Evolutionary conservation across 306 rosid species (phyloP), one percentile per base, ranked within the genome.

Genomic region (Acacia crassicarpa): DNA sequence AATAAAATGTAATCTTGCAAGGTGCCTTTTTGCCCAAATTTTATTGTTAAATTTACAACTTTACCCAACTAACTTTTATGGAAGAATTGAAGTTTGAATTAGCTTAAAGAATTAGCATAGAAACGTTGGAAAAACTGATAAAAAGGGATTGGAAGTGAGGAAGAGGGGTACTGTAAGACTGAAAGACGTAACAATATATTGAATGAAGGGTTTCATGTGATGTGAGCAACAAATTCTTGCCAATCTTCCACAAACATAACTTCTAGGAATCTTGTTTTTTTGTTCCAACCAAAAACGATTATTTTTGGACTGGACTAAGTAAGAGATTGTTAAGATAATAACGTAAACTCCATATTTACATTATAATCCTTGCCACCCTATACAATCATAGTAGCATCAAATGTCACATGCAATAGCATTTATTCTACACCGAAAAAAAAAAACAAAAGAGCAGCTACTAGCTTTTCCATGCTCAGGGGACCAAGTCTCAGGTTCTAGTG

Each of bases 401-500:
- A 59, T 4, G 78, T 83, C 68, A 49, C 65, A 6, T 63, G 49
- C 19, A 74, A 73, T 2, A 13, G 25, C 25, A 58, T 76, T 87
- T 63, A 33, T 71, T 82, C 81, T 65, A 19, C 68, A 75, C 83
- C 77, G 83, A 6, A 54, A 19, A 54, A 20, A 20, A 6, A 54
- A 71, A 6, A 17, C 5, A 4, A 6, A 1, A 33, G 20, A n/a
- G 75, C 33, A 23, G 51, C 33, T 8, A 43, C 46, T 16, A 49
- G 56, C 23, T n/a, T 67, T 59, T 71, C 45, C 65, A 65, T 35
- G 38, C 56, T 20, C 23, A 20, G 25, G 9, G 27, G 23, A 19
- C 61, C 61, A 53, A 17, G 19, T 53, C 7, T 40, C 45, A 45
- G 51, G 16, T 30, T 71, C 46, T 89, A 91, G 84, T 91, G 97